Evolutionary conservation across 352 stramenopile species (phyloP).

Genomic region (Pythium monospermum): DNA sequence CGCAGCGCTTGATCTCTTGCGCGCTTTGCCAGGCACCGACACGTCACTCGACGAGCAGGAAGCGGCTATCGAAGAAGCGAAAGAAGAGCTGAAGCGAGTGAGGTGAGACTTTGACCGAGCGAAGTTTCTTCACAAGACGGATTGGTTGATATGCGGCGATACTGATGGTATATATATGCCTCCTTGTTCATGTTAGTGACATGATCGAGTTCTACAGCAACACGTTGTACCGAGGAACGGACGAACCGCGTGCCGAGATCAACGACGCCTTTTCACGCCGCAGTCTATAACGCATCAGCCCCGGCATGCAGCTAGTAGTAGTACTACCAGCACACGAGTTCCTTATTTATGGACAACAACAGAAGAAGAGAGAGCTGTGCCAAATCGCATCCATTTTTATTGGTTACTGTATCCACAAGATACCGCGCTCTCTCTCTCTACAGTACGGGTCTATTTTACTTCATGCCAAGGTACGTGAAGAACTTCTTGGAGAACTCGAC

Average conservation of each 20-base stretch:
- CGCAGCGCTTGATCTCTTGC: constrained; percentile 59
- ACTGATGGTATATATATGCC: background rate
- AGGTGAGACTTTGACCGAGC: too few species aligned
- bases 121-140: background rate
- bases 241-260: constrained; percentile 76
- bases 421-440: background rate
- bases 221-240: constrained; percentile 78
- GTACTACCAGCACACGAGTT: too few species aligned
- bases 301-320: background rate
- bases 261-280: constrained; percentile 83
- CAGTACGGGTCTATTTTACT: constrained; percentile 30
- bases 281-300: constrained; percentile 40
- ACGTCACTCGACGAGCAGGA: constrained; percentile 79
- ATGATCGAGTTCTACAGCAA: constrained; percentile 83
- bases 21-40: constrained; percentile 66
- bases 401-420: too few species aligned
- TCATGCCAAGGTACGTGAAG: constrained; percentile 64
- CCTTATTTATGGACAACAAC: too few species aligned
- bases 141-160: background rate
- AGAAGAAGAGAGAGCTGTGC: too few species aligned
- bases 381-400: too few species aligned
- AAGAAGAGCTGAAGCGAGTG: constrained; percentile 69
- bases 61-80: constrained; percentile 56
- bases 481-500: constrained; percentile 88
- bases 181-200: constrained; percentile 27